Conservation (phyloP, 2,329 filamentous ascomycete genomes). For the Spiromastix sp. region DNA sequence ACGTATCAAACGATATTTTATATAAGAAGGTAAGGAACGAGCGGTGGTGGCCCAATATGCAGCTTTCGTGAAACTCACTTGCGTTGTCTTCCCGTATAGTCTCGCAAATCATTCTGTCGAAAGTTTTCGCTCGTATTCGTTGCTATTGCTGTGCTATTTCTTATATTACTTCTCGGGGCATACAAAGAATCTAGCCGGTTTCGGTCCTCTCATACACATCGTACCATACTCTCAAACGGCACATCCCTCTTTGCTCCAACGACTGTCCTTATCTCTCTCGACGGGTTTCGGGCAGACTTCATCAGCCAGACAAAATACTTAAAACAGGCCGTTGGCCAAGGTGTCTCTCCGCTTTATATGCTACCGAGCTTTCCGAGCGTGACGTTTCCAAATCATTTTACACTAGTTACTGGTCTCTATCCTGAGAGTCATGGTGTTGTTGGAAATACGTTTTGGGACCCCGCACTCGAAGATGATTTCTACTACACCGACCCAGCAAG, state of each 20-base stretch:
- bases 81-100: constrained; percentile 7
- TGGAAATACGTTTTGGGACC: constrained; percentile 92
- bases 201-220: constrained; percentile 17
- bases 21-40: constrained; percentile 18
- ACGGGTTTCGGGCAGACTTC: constrained; percentile 94
- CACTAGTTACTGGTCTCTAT: constrained; percentile 80
- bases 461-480: constrained; percentile 64
- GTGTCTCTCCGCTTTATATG: constrained; percentile 88
- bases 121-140: constrained; percentile 31
- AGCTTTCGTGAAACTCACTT: neutral
- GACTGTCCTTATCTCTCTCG: constrained; percentile 84
- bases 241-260: constrained; percentile 83
- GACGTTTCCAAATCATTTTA: constrained; percentile 95
- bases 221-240: constrained; percentile 55
- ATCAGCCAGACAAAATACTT: constrained; percentile 75
- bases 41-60: no score
- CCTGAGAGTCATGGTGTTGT: constrained; percentile 90
- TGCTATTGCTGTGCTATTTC: constrained; percentile 42
- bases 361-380: constrained; percentile 88
- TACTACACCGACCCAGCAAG: constrained; percentile 68
- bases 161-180: constrained; percentile 45
- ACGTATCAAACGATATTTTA: constrained; percentile 23
- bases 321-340: constrained; percentile 65
- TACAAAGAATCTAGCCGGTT: constrained; percentile 42
- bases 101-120: constrained; percentile 13